phyloP scores from a whole-genome alignment of 2,329 filamentous ascomycete species.

The Fonsecaea multimorphosa region DNA sequence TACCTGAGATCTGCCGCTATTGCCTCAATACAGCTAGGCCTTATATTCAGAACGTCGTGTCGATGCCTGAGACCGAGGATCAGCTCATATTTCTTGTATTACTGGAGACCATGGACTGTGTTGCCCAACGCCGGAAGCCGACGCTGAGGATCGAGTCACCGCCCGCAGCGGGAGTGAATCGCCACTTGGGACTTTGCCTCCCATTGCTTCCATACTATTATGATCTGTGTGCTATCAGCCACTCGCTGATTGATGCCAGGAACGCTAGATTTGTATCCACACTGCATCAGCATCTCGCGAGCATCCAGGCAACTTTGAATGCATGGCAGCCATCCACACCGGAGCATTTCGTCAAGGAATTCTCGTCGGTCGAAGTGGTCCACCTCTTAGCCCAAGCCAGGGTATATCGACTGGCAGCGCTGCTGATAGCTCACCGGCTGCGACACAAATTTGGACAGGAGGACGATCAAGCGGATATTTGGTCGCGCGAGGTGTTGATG shows the following conservation, averaged over 20 bases:
- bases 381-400: slow-evolving; percentile 26
- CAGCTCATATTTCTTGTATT: slow-evolving; percentile 22
- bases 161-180: slow-evolving; percentile 10
- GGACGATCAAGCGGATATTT: slow-evolving; percentile 23
- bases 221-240: slow-evolving; percentile 27
- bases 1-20: slow-evolving; percentile 25
- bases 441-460: slow-evolving; percentile 20
- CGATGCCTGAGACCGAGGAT: slow-evolving; percentile 10
- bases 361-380: slow-evolving; percentile 18
- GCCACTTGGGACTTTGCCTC: slow-evolving; percentile 25
- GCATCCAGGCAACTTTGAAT: slow-evolving; percentile 18
- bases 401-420: slow-evolving; percentile 26
- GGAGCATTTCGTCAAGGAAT: slow-evolving; percentile 18
- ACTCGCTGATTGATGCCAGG: slow-evolving; percentile 18
- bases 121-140: slow-evolving; percentile 23
- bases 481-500: slow-evolving; percentile 22
- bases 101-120: slow-evolving; percentile 25
- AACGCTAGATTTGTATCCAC: background rate
- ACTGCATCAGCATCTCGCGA: slow-evolving; percentile 10
- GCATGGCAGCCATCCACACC: slow-evolving; percentile 22
- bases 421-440: slow-evolving; percentile 23
- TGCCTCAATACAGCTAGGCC: slow-evolving; percentile 23
- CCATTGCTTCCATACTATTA: slow-evolving; percentile 26
- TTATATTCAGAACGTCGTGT: slow-evolving; percentile 13
- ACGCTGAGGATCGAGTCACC: slow-evolving; percentile 15